These are phyloP conservation scores for Podaxis sp. DNA, from an alignment of 768 basidiomycete genomes.

Conservation along the genomic window DNA sequence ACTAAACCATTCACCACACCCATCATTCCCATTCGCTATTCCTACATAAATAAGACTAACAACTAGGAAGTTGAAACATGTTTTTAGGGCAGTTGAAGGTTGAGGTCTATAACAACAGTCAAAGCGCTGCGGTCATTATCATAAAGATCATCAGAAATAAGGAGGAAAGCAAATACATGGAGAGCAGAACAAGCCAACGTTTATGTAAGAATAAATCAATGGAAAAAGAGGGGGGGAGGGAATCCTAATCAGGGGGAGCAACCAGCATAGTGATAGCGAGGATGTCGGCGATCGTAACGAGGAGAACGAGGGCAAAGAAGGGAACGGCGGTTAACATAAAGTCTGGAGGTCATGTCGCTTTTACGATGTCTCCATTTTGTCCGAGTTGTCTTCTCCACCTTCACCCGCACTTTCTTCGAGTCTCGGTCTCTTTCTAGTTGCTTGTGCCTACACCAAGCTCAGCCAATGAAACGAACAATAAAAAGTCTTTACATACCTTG, in stretches of 20 bases:
- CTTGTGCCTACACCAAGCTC: background rate
- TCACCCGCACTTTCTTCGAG: background rate
- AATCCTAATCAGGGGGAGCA: too few species aligned
- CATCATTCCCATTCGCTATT: background rate
- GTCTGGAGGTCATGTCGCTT: background rate
- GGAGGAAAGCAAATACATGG: background rate
- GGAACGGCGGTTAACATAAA: background rate
- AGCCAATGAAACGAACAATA: background rate
- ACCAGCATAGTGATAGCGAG: background rate
- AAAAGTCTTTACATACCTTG: background rate
- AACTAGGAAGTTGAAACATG: background rate
- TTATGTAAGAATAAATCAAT: background rate
- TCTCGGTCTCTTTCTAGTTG: slow-evolving; percentile 1
- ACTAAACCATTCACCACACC: background rate
- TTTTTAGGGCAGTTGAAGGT: background rate
- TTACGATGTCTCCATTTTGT: slow-evolving; percentile 12
- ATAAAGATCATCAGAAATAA: background rate
- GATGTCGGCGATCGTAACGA: background rate
- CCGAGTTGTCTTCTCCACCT: background rate
- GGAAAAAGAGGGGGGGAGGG: background rate
- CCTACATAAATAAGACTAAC: background rate
- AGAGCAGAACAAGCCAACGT: background rate
- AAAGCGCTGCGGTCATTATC: background rate
- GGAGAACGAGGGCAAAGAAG: background rate
- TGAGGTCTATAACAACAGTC: background rate